Percentiles rank a stretch among this genome's conserved stretches.
These are phyloP conservation scores for Colletotrichum brevisporum DNA, from an alignment of 2,329 filamentous ascomycete genomes.

Conservation along the genomic window DNA sequence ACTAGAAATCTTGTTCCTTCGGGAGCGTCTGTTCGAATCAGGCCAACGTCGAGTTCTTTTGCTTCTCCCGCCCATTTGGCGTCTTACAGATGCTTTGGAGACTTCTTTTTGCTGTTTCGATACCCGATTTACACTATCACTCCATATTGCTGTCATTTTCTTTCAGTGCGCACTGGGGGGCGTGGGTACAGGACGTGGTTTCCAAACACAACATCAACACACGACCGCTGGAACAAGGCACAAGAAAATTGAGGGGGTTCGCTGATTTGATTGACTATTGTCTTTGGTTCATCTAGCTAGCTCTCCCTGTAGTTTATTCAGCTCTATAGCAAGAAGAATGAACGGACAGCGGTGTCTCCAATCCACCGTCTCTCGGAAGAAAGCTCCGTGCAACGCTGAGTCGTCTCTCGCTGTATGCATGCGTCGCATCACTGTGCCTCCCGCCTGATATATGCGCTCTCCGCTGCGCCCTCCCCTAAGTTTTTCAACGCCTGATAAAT, in stretches of 20 bases:
- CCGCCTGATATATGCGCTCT: slow-evolving; percentile 18
- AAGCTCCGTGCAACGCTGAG: slow-evolving; percentile 21
- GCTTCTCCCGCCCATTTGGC: background rate
- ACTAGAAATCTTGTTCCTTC: slow-evolving; percentile 41
- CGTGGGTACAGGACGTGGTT: no score
- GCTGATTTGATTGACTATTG: slow-evolving; percentile 33
- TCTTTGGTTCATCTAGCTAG: slow-evolving; percentile 22
- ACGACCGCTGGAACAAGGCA: background rate
- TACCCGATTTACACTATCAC: no score
- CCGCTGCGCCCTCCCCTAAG: slow-evolving; percentile 13
- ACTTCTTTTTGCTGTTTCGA: background rate
- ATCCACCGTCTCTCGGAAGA: slow-evolving; percentile 14
- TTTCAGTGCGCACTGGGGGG: no score
- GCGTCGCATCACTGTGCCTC: slow-evolving; percentile 23
- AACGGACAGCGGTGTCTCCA: slow-evolving; percentile 26
- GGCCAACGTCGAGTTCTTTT: slow-evolving; percentile 29
- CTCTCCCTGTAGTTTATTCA: slow-evolving; percentile 18
- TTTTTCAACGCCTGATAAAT: slow-evolving; percentile 24
- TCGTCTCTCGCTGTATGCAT: slow-evolving; percentile 35
- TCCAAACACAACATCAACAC: no score
- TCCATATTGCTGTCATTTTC: no score
- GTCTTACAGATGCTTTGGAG: background rate
- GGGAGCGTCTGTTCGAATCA: slow-evolving; percentile 41
- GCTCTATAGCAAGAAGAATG: slow-evolving; percentile 38
- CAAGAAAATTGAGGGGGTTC: background rate